Percentiles rank a stretch among this genome's conserved stretches.
Conservation (phyloP, 2,329 filamentous ascomycete genomes). For the Hypomyces rosellus region DNA sequence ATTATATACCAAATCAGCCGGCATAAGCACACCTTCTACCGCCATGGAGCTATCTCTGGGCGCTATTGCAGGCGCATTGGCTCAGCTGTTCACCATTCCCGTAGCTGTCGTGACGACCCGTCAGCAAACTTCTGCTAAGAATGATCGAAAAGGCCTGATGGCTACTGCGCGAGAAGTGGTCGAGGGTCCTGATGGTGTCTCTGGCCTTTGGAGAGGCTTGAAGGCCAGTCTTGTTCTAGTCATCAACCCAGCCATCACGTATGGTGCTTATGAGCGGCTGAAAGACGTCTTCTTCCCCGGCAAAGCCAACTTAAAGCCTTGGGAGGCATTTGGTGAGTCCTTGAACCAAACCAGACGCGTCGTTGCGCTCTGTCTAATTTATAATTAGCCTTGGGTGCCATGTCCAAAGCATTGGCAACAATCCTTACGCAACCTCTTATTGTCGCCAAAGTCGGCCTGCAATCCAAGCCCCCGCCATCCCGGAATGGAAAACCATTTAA, state of each 20-base stretch:
- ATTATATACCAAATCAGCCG: slow-evolving; percentile 63
- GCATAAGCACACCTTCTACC: slow-evolving; percentile 60
- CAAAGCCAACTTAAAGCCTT: slow-evolving; percentile 67
- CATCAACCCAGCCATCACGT: slow-evolving; percentile 94
- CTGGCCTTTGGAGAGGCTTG: slow-evolving; percentile 86
- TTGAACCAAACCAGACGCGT: not conserved
- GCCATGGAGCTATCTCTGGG: slow-evolving; percentile 77
- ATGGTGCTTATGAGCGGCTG: slow-evolving; percentile 89
- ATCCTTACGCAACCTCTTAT: slow-evolving; percentile 92
- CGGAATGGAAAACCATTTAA: slow-evolving; percentile 89
- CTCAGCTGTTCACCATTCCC: slow-evolving; percentile 93
- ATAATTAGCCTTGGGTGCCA: slow-evolving; percentile 70
- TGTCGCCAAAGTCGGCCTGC: slow-evolving; percentile 93
- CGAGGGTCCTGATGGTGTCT: slow-evolving; percentile 80
- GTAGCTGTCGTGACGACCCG: slow-evolving; percentile 92
- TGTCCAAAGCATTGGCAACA: slow-evolving; percentile 89
- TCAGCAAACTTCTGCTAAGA: slow-evolving; percentile 86
- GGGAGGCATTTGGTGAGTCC: slow-evolving; percentile 83
- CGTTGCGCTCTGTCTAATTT: not conserved
- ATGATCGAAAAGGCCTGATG: slow-evolving; percentile 76
- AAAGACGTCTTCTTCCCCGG: slow-evolving; percentile 72
- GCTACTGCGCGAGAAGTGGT: slow-evolving; percentile 87
- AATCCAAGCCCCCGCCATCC: slow-evolving; percentile 81
- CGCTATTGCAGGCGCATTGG: slow-evolving; percentile 80
- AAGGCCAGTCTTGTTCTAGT: slow-evolving; percentile 95